Evolutionary conservation across 305 asterid genomes (phyloP).

Genomic region (Solanum hybrid): DNA sequence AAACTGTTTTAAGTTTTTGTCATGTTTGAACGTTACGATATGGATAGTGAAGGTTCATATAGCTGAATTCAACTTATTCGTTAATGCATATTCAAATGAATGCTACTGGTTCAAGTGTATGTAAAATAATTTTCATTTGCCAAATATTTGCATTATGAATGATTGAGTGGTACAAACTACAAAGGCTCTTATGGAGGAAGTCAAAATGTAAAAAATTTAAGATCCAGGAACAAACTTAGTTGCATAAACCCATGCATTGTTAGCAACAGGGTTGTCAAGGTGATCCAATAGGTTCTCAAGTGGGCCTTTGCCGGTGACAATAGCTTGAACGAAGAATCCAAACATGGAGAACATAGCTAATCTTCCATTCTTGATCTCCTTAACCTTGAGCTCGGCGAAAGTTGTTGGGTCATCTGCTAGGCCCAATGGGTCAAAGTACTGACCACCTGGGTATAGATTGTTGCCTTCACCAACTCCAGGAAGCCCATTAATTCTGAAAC

Average conservation of each 20-base stretch:
- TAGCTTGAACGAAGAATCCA: slow-evolving; percentile 61
- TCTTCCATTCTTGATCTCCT: slow-evolving; percentile 75
- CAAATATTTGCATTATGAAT: neutral
- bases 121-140: neutral
- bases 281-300: slow-evolving; percentile 68
- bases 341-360: slow-evolving; percentile 73
- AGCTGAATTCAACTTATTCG: neutral
- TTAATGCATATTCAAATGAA: neutral
- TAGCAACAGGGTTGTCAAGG: slow-evolving; percentile 72
- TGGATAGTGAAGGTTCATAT: neutral
- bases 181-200: neutral
- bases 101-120: neutral
- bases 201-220: slow-evolving; percentile 13
- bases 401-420: slow-evolving; percentile 61
- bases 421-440: slow-evolving; percentile 75
- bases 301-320: slow-evolving; percentile 58
- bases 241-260: slow-evolving; percentile 85
- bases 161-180: neutral
- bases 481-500: slow-evolving; percentile 61
- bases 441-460: slow-evolving; percentile 78
- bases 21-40: neutral
- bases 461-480: slow-evolving; percentile 75
- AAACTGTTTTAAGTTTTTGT: neutral
- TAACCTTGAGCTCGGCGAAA: slow-evolving; percentile 69
- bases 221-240: slow-evolving; percentile 77